Evolutionary conservation across 1,139 yeast genomes (phyloP).

Genomic region (Magnusiomyces suaveolens): DNA sequence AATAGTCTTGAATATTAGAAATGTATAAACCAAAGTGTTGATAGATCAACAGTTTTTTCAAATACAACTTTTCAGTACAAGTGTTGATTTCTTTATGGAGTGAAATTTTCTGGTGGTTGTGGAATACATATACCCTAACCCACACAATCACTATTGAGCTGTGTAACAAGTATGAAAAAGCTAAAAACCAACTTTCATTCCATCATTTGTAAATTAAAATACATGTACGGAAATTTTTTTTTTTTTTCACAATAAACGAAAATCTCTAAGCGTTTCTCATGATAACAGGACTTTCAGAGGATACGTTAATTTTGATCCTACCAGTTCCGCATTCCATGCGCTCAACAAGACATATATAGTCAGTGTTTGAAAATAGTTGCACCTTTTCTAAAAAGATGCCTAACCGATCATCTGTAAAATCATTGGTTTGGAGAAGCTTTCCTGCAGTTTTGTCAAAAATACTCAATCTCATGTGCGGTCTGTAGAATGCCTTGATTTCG

Average conservation of each 20-base stretch:
- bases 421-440: conserved; percentile 29
- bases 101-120: not conserved
- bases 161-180: not conserved
- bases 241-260: not conserved
- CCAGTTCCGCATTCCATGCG: conserved; percentile 29
- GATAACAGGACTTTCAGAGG: conserved; percentile 19
- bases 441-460: conserved; percentile 24
- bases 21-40: too few relatives aligned
- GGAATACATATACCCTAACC: not conserved
- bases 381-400: conserved; percentile 38
- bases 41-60: too few relatives aligned
- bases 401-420: conserved; percentile 39
- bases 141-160: not conserved
- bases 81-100: not conserved
- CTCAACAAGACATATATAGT: conserved; percentile 21
- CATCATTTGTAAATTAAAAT: not conserved
- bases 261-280: not conserved
- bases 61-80: too few relatives aligned
- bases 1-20: not conserved
- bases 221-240: too few relatives aligned
- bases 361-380: conserved; percentile 10
- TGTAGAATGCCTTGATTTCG: conserved; percentile 15
- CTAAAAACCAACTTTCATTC: not conserved
- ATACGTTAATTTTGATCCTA: conserved; percentile 15
- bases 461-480: conserved; percentile 27